Conservation (phyloP, 108 stramenopile species). For the Skeletonema marinoi region DNA sequence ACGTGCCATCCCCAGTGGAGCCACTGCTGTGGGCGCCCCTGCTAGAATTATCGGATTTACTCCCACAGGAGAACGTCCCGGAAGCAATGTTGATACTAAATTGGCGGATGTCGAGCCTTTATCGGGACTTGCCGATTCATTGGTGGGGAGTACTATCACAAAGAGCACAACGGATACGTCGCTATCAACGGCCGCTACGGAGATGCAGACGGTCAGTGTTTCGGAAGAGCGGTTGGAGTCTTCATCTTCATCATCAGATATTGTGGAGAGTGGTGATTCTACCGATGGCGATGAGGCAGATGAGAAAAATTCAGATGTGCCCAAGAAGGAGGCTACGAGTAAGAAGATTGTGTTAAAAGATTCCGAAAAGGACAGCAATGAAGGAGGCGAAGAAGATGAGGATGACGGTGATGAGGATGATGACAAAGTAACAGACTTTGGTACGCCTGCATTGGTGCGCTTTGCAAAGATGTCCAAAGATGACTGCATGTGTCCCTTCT, state of each 20-base stretch:
- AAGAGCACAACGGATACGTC: neutral
- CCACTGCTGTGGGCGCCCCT: conserved; percentile 61
- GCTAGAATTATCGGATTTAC: conserved; percentile 59
- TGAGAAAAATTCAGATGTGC: neutral
- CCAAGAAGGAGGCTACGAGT: neutral
- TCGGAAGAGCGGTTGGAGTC: neutral
- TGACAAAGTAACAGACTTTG: conserved; percentile 41
- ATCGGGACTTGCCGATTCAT: conserved; percentile 1
- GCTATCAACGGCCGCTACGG: neutral
- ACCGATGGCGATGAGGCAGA: neutral
- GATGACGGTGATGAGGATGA: conserved; percentile 19
- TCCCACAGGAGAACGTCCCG: conserved; percentile 43
- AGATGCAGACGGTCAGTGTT: neutral
- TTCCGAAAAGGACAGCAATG: conserved; percentile 11
- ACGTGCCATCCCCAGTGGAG: conserved; percentile 42
- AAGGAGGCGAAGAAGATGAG: conserved; percentile 9
- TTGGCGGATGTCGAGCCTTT: conserved; percentile 28
- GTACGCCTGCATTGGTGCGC: conserved; percentile 19
- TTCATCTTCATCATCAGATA: neutral
- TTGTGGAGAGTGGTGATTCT: neutral
- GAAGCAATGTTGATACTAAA: conserved; percentile 37
- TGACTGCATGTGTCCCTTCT: conserved; percentile 45
- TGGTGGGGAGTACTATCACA: conserved; percentile 7
- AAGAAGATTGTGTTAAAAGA: neutral
- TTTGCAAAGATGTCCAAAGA: conserved; percentile 17